A percentile compares a stretch with the other conserved stretches of the same genome.
Conservation (phyloP, 2,329 filamentous ascomycete genomes). For the Stachybotrys echinatus region DNA sequence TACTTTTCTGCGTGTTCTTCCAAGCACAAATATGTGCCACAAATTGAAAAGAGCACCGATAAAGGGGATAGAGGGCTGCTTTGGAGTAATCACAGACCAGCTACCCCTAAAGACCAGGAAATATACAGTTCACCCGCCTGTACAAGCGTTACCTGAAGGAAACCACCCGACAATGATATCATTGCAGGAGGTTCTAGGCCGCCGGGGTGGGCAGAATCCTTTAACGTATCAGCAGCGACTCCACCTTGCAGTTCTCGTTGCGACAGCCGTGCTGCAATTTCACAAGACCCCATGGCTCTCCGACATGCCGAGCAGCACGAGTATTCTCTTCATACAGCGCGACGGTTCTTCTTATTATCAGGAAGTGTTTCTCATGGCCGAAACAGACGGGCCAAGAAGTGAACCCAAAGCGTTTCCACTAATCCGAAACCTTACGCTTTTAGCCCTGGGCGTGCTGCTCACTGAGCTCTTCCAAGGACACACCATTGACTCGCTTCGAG, state of each 20-base stretch:
- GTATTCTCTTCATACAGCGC: constrained; percentile 5
- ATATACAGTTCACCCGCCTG: neutral
- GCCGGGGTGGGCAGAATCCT: neutral
- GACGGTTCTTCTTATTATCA: neutral
- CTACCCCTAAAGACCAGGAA: neutral
- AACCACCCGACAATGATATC: constrained; percentile 4
- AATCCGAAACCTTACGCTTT: constrained; percentile 4
- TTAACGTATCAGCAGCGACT: constrained; percentile 2
- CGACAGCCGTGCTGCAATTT: constrained; percentile 10
- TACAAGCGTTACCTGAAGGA: constrained; percentile 4
- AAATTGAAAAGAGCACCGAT: neutral
- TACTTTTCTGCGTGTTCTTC: too few relatives aligned
- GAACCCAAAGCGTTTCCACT: neutral
- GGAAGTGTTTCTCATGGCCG: constrained; percentile 3
- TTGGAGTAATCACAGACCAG: neutral
- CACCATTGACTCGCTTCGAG: constrained; percentile 4
- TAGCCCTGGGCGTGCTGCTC: constrained; percentile 8
- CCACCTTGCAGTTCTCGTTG: constrained; percentile 7
- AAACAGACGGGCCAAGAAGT: neutral
- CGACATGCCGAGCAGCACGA: neutral
- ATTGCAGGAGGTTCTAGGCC: constrained; percentile 3
- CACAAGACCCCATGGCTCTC: constrained; percentile 12
- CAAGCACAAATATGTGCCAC: neutral
- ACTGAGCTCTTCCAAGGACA: constrained; percentile 8
- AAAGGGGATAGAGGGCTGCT: neutral